Evolutionary conservation across 75 land plant species (phyloP), one percentile per base, ranked within the genome.

Genomic region (Cunninghamia lanceolata): DNA sequence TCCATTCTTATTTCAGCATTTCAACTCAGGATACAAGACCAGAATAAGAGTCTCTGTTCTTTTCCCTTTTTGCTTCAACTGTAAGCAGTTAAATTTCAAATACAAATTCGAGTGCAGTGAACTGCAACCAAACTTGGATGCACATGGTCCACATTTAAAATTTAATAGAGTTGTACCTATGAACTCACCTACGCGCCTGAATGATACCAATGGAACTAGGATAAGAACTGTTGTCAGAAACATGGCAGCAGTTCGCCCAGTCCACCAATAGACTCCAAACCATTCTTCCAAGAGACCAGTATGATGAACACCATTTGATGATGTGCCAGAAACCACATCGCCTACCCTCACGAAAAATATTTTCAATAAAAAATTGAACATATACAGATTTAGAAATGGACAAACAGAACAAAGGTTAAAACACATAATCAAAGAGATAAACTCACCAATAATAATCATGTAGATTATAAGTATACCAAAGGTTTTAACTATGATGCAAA

Each of bases 231-330:
- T 90, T 54, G 90, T 88, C 40, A 89, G 74, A 73, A 88, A 73
- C 77, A 90, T 87, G 42, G 89, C 90, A 68, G 86, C 21, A 47
- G 82, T 42, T 47, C 99, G 90, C 13, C 92, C 93, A 91, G 91
- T 98, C 98, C 98, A 98, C 98, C 99, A 98, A 59, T 88, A 89
- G 35, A 56, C 89, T 47, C 98, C 98, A 89, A 92, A 93, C 98
- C 98, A 96, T 38, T 96, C 95, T 85, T 95, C 99, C 79, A 98
- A 83, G 21, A 96, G 90, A 85, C 98, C 98, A 38, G 92, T 88
- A 89, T 98, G 95, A 85, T 96, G 95, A 54, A 86, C 85, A 30
- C 93, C 93, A 84, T 87, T 87, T 34, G 93, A 91, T 42, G 92
- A 85, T 71, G 95, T 92, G 77, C 99, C 96, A 80, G 99, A 93